phyloP scores from a whole-genome alignment of 371 early-diverging fungal genomes.

The Saksenaea vasiformis region DNA sequence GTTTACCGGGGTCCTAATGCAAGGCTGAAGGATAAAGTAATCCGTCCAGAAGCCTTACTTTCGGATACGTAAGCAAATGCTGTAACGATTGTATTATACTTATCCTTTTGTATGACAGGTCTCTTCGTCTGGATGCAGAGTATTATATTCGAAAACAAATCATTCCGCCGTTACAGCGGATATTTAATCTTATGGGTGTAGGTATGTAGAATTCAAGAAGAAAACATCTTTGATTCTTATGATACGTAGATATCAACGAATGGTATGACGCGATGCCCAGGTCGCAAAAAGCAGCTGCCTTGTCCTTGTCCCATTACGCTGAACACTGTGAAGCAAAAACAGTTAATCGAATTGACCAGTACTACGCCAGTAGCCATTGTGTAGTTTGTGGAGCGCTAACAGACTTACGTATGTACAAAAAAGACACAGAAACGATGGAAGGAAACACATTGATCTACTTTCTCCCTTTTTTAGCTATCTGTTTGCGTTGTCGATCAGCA shows the following conservation, averaged over 20 bases:
- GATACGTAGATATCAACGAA: constrained; percentile 43
- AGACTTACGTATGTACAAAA: constrained; percentile 22
- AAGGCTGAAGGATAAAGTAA: constrained; percentile 71
- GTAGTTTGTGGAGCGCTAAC: constrained; percentile 33
- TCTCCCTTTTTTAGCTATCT: constrained; percentile 10
- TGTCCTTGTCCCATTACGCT: constrained; percentile 15
- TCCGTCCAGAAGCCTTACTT: constrained; percentile 68
- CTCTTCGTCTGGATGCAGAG: constrained; percentile 66
- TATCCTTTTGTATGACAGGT: constrained; percentile 25
- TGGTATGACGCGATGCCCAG: constrained; percentile 74
- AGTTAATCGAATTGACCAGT: constrained; percentile 38
- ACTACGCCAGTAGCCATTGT: constrained; percentile 44
- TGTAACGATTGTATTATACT: neutral
- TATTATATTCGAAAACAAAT: constrained; percentile 88
- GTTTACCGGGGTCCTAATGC: constrained; percentile 67
- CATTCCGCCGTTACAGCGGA: constrained; percentile 77
- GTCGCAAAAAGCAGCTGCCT: constrained; percentile 35
- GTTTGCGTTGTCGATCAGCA: constrained; percentile 27
- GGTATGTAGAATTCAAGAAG: constrained; percentile 30
- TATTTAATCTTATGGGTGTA: constrained; percentile 79
- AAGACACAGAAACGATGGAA: neutral
- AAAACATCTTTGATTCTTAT: neutral
- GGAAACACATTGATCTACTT: neutral
- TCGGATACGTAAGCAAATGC: constrained; percentile 45
- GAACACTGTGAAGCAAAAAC: constrained; percentile 2